Evolutionary conservation across 768 basidiomycete genomes (phyloP), one percentile per base, ranked within the genome.

Genomic region (Pleurotus platypus): DNA sequence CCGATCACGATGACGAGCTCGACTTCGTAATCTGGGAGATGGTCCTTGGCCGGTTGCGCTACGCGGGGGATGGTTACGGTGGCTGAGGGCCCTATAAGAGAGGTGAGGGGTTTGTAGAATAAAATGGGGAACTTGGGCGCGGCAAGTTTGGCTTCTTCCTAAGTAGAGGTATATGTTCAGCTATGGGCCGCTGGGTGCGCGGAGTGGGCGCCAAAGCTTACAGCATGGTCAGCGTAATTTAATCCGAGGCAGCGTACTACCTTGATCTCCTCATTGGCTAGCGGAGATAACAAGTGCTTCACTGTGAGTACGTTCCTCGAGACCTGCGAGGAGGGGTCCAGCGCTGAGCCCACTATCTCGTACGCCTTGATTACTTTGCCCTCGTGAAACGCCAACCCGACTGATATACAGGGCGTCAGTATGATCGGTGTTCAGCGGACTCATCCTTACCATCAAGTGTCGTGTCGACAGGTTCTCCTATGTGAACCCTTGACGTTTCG

Each of bases 221-320:
- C 90, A 5, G 91, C 91, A 72, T 92, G 90, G 63, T 92, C 90
- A n/a, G 80, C 79, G 66, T 93, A 93, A 67, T 93, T 93, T 48
- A 93, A 71, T 0, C 90, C 90, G 11, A 93, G 71, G 70, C 89
- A 91, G 9, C 90, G 80, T 24, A 90, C 88, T 2, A 86, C 71
- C 59, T 82, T 83, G 60, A 91, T 76, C 64, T 90, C 77, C 59
- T 86, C 81, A 42, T 80, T 73, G 7, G 87, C 78, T 22, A 93
- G 76, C 9, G 90, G 90, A 2, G 83, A 73, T 15, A 93, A 78
- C 38, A 93, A 80, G 42, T 81, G 75, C 66, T 85, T 81, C 42
- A 91, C 89, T 2, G 89, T 91, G 45, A 92, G 72, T 0, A 87
- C 68, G 18, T 75, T 83, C 57, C 72, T 73, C 13, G 87, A 82